Evolutionary conservation across 768 basidiomycete species (phyloP).

Genomic region (Russula olivacea): DNA sequence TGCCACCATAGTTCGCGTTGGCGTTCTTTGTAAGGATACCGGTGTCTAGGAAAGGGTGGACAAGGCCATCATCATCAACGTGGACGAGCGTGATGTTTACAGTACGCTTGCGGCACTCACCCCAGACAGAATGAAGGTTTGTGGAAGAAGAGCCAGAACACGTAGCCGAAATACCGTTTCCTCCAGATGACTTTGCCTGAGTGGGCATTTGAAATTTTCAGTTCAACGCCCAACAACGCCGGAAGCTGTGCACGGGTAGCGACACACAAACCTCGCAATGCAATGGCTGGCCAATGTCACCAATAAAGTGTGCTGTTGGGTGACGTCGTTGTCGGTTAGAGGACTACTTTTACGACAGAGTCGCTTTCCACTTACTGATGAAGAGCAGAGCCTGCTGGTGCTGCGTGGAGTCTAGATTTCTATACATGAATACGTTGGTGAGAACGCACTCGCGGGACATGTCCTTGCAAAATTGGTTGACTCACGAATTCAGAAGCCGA

Average conservation of each 20-base stretch:
- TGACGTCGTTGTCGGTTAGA: background rate
- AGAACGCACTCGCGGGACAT: too few species aligned
- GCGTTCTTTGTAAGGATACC: slow-evolving; percentile 26
- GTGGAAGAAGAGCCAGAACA: slow-evolving; percentile 37
- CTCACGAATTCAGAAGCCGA: slow-evolving; percentile 38
- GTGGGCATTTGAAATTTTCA: background rate
- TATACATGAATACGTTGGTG: background rate
- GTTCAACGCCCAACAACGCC: background rate
- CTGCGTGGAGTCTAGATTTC: slow-evolving; percentile 30
- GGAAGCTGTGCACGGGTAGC: background rate
- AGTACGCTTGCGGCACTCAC: background rate
- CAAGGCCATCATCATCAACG: background rate
- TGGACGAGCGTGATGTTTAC: background rate
- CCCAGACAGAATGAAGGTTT: slow-evolving; percentile 38
- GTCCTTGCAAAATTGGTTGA: background rate
- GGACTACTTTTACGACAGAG: too few species aligned
- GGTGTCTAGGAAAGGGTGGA: slow-evolving; percentile 15
- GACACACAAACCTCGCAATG: slow-evolving; percentile 35
- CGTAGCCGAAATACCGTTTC: slow-evolving; percentile 39
- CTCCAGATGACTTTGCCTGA: slow-evolving; percentile 31
- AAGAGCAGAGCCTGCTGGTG: slow-evolving; percentile 50
- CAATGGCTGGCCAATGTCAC: slow-evolving; percentile 47
- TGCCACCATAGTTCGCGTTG: slow-evolving; percentile 24
- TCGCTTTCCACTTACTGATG: slow-evolving; percentile 31
- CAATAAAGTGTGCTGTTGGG: slow-evolving; percentile 32